Evolutionary conservation across 2,329 filamentous ascomycete species (phyloP), one percentile per base, ranked within the genome.

Genomic region (Cryphonectria parasitica): DNA sequence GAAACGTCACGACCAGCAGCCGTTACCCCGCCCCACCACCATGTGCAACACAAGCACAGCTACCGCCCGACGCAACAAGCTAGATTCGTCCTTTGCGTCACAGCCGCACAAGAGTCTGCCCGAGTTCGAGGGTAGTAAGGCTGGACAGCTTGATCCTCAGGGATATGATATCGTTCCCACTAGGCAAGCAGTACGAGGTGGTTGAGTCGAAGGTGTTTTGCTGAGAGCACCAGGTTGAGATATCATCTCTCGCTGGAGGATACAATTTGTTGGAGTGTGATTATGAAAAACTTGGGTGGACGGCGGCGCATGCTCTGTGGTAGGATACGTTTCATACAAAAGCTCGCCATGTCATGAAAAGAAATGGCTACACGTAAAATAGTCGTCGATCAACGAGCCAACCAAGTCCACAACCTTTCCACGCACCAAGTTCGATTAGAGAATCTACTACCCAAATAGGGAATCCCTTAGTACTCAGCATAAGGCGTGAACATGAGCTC

Each of bases 401-500:
- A 49, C 22, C 22, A n/a, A n/a, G 7, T 10, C 45, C 45, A 49
- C 22, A 19, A 10, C 13, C 43, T 45, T 13, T 49, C 17, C 19
- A 7, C 43, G 43, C 19, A 3, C 6, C 17, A 49, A 49, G 7
- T 49, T 43, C 17, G 1, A 49, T 19, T 22, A 22, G 49, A 10
- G 10, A 54, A 11, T 15, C 8, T 7, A 25, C 31, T 13, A 10
- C 15, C n/a, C 28, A 36, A 36, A 19, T 31, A 61, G 19, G 58
- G 4, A 39, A 8, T 8, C 22, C 8, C 22, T 61, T 19, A 52
- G n/a, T 64, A 52, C 49, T 45, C 63, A 52, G 43, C 63, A n/a
- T 64, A 64, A 15, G 63, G 63, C 5, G 63, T 64, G 41, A 52
- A 64, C 28, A 49, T 34, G 13, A 64, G 25, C 28, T 52, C 63